These are phyloP conservation scores for Lasiosphaeria ovina DNA, from an alignment of 495 filamentous ascomycete species.

Conservation along the genomic window DNA sequence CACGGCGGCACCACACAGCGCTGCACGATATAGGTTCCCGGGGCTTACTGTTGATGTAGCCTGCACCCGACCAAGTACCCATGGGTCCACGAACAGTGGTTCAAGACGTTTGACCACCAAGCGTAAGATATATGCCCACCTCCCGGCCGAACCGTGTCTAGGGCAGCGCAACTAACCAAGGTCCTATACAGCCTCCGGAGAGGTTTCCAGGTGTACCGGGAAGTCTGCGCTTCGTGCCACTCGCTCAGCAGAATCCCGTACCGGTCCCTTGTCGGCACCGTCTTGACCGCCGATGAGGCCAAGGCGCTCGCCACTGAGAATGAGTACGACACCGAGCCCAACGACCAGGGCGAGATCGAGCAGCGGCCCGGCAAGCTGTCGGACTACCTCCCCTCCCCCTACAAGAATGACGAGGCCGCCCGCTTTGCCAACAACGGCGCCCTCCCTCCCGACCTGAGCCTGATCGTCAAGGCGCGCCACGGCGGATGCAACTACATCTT, in stretches of 20 bases:
- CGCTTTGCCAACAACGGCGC: conserved; percentile 98
- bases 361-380: conserved; percentile 98
- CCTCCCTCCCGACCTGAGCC: conserved; percentile 91
- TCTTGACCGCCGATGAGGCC: conserved; percentile 95
- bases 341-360: conserved; percentile 95
- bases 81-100: conserved; percentile 88
- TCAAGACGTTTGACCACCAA: conserved; percentile 94
- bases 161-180: conserved; percentile 12
- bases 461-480: conserved; percentile 97
- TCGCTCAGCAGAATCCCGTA: conserved; percentile 92
- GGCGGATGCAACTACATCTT: conserved; percentile 99
- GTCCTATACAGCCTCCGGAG: conserved; percentile 73
- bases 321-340: conserved; percentile 98
- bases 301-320: conserved; percentile 96
- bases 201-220: conserved; percentile 99
- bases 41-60: conserved; percentile 51
- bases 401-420: conserved; percentile 98
- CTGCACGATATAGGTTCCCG: conserved; percentile 10
- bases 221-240: conserved; percentile 97
- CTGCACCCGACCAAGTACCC: conserved; percentile 90
- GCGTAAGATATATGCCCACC: conserved; percentile 60
- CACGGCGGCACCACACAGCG: conserved; percentile 8
- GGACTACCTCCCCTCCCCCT: conserved; percentile 91
- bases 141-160: neutral
- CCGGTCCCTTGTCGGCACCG: conserved; percentile 83